These are phyloP conservation scores for Styphnolobium japonicum DNA, from an alignment of 306 rosid species.

Conservation along the genomic window DNA sequence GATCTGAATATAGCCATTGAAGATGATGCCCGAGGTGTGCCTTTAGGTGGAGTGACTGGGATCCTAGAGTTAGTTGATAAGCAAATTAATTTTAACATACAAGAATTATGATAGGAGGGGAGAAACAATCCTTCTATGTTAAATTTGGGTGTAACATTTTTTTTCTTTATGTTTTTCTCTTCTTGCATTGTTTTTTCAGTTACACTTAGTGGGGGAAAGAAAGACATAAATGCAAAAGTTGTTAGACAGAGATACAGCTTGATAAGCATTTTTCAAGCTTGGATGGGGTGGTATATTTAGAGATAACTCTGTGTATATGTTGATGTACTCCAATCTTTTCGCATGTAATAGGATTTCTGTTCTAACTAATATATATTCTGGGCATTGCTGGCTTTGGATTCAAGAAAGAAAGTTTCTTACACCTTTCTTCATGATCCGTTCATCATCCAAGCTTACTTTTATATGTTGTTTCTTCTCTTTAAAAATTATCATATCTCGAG, in stretches of 20 bases:
- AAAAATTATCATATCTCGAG: too few species aligned
- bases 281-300: conserved; percentile 4
- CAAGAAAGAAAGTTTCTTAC: neutral
- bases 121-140: neutral
- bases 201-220: conserved; percentile 21
- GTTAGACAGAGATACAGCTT: neutral
- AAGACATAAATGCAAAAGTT: conserved; percentile 1
- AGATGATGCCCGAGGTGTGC: conserved; percentile 23
- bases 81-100: conserved; percentile 43
- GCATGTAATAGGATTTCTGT: conserved; percentile 21
- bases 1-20: conserved; percentile 74
- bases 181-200: conserved; percentile 21
- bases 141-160: conserved; percentile 32
- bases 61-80: conserved; percentile 65
- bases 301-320: conserved; percentile 20
- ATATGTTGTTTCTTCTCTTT: too few species aligned
- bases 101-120: conserved; percentile 18
- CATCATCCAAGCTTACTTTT: neutral
- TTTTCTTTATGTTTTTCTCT: neutral
- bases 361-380: conserved; percentile 11
- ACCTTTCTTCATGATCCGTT: neutral
- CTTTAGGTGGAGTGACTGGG: conserved; percentile 12
- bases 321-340: conserved; percentile 23
- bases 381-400: neutral
- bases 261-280: conserved; percentile 12